A percentile compares a stretch with the other conserved stretches of the same genome.
phyloP scores from a whole-genome alignment of 495 filamentous ascomycete species.

The Penicillium lagena region DNA sequence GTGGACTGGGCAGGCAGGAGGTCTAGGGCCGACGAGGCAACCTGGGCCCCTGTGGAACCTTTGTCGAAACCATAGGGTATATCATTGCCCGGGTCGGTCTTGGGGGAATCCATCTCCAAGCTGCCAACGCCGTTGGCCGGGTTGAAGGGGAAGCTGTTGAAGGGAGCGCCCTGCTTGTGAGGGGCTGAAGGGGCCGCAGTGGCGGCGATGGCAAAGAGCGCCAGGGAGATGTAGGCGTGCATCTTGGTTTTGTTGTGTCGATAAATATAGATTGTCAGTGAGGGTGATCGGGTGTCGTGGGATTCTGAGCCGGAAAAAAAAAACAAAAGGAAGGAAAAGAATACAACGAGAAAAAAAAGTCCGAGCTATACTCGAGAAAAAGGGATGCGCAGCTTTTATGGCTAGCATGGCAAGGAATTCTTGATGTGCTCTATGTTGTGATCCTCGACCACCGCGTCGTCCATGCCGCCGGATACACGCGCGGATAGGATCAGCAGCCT shows the following conservation, averaged over 20 bases:
- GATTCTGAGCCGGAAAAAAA: too few relatives aligned
- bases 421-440: slow-evolving; percentile 10
- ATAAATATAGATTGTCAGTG: too few relatives aligned
- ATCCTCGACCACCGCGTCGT: slow-evolving; percentile 2
- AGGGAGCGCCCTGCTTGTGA: slow-evolving; percentile 3
- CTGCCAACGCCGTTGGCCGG: slow-evolving; percentile 8
- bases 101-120: neutral
- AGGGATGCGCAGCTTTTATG: slow-evolving; percentile 15
- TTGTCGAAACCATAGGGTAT: too few relatives aligned
- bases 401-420: neutral
- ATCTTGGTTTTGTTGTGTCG: slow-evolving; percentile 2
- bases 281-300: too few relatives aligned
- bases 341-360: slow-evolving; percentile 5
- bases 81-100: too few relatives aligned
- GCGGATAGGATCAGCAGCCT: slow-evolving; percentile 11
- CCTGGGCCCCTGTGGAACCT: neutral
- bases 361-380: neutral
- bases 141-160: slow-evolving; percentile 16
- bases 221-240: slow-evolving; percentile 19
- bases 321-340: slow-evolving; percentile 7
- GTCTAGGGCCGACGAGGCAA: neutral
- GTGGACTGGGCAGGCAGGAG: too few relatives aligned
- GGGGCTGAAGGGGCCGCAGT: slow-evolving; percentile 14
- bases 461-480: slow-evolving; percentile 12
- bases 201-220: slow-evolving; percentile 15